Conservation (phyloP, 2,329 filamentous ascomycete genomes). For the Colletotrichum sp. region DNA sequence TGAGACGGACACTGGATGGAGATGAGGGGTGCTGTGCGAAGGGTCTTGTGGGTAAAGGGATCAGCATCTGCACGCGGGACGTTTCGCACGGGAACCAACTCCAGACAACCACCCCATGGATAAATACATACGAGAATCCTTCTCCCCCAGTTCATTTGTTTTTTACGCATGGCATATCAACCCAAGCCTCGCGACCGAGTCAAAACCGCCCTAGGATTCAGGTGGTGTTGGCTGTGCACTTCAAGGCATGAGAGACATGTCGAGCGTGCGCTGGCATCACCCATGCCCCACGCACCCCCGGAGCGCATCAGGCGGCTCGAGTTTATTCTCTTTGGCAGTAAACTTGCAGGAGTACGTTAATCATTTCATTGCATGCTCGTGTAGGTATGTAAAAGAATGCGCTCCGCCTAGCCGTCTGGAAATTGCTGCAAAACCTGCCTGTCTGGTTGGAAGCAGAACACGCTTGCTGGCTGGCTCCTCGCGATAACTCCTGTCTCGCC, state of each 20-base stretch:
- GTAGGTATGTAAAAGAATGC: slow-evolving; percentile 15
- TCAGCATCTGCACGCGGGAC: background rate
- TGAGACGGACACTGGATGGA: slow-evolving; percentile 11
- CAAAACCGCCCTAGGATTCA: background rate
- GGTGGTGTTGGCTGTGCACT: background rate
- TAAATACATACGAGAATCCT: background rate
- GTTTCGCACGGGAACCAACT: background rate
- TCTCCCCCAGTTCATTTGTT: background rate
- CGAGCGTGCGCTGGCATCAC: background rate
- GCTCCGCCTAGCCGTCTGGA: background rate
- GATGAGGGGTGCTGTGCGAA: background rate
- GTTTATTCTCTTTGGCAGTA: background rate
- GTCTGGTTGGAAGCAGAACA: background rate
- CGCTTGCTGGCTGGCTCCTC: background rate
- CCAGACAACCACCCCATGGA: background rate
- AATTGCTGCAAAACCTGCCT: background rate
- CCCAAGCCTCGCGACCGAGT: background rate
- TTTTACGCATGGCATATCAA: background rate
- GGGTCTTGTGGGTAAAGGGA: slow-evolving; percentile 8
- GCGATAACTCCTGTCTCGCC: background rate
- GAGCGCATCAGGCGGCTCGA: background rate
- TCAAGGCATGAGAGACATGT: background rate
- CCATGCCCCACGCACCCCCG: background rate
- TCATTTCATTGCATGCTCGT: slow-evolving; percentile 20
- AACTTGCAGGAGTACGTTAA: background rate